Evolutionary conservation across 306 rosid genomes (phyloP).

Genomic region (Mimosa bimucronata): DNA sequence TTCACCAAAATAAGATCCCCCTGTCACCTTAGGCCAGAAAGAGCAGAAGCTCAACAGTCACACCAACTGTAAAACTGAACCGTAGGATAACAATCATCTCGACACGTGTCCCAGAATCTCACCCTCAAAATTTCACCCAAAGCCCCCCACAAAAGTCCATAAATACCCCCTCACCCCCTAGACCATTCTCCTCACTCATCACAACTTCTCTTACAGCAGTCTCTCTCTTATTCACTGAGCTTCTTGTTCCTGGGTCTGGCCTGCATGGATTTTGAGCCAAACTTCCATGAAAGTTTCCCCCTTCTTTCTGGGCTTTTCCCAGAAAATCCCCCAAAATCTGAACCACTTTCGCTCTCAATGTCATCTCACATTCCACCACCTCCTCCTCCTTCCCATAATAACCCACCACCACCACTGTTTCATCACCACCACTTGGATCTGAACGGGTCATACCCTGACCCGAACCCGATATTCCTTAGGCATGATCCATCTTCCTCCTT

Average conservation of each 20-base stretch:
- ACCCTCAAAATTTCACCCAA: conserved; percentile 6
- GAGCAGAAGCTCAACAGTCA: conserved; percentile 55
- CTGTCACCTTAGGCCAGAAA: neutral
- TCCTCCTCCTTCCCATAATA: conserved; percentile 4
- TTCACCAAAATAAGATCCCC: neutral
- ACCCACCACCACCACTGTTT: neutral
- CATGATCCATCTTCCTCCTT: conserved; percentile 41
- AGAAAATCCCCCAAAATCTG: conserved; percentile 32
- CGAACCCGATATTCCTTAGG: neutral
- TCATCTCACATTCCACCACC: neutral
- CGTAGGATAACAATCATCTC: conserved; percentile 45
- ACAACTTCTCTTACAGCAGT: neutral
- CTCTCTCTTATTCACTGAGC: neutral
- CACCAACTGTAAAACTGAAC: conserved; percentile 31
- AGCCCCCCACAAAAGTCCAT: conserved; percentile 23
- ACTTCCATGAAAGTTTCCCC: conserved; percentile 21
- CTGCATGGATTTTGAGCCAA: conserved; percentile 53
- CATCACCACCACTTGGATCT: conserved; percentile 1
- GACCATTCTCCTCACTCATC: too few relatives aligned
- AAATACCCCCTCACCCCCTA: conserved; percentile 11
- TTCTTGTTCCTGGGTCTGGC: conserved; percentile 15
- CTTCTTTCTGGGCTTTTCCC: conserved; percentile 33
- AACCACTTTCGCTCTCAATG: neutral
- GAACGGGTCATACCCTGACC: neutral
- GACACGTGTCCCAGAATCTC: conserved; percentile 31